Evolutionary conservation across 768 basidiomycete genomes (phyloP).

Genomic region (Agrocybe chaxingu): DNA sequence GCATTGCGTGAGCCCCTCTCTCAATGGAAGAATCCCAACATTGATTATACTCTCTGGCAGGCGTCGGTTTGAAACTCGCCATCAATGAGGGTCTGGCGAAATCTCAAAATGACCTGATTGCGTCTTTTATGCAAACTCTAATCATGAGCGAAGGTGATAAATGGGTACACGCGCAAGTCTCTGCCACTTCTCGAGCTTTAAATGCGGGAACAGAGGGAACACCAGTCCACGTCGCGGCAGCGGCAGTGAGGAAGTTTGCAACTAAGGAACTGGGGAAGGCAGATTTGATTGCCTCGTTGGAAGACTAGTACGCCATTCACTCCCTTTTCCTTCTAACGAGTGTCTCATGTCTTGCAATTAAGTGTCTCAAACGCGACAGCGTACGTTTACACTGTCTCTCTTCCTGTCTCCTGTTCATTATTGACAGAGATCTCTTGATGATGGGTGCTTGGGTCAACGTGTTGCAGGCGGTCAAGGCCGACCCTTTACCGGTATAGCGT

Average conservation of each 20-base stretch:
- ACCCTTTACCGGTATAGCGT: constrained; percentile 66
- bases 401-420: not conserved
- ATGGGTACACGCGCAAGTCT: constrained; percentile 76
- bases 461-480: constrained; percentile 53
- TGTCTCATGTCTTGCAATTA: constrained; percentile 2
- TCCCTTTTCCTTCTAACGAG: not conserved
- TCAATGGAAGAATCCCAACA: not conserved
- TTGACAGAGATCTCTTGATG: constrained; percentile 64
- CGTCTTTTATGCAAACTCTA: constrained; percentile 90
- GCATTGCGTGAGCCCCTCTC: constrained; percentile 62
- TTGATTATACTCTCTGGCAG: constrained; percentile 26
- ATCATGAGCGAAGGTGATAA: constrained; percentile 96
- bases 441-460: constrained; percentile 78
- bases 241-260: constrained; percentile 81
- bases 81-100: constrained; percentile 85
- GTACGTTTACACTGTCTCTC: constrained; percentile 18
- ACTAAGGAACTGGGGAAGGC: constrained; percentile 82
- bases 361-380: constrained; percentile 89
- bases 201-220: constrained; percentile 62
- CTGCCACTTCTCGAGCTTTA: constrained; percentile 67
- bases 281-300: constrained; percentile 73
- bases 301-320: constrained; percentile 73
- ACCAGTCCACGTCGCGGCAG: constrained; percentile 73
- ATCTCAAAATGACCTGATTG: constrained; percentile 79
- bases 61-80: constrained; percentile 85